A percentile compares a stretch with the other conserved stretches of the same genome.
phyloP scores from a whole-genome alignment of 306 rosid genomes.

The Lithocarpus polystachyus region DNA sequence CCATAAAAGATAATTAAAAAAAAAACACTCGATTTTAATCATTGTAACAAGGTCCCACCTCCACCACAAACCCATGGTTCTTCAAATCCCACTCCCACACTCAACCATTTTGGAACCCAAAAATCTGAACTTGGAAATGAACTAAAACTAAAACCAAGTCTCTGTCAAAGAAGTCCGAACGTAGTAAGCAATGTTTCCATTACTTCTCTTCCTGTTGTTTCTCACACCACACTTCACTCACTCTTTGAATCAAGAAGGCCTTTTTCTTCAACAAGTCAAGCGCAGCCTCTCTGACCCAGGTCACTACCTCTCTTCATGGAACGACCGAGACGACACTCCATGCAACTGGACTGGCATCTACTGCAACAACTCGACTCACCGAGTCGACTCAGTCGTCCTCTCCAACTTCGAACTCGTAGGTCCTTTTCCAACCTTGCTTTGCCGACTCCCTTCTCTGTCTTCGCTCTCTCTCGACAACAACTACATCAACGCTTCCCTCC shows the following conservation, averaged over 20 bases:
- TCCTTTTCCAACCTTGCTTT: constrained; percentile 47
- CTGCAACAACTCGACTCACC: constrained; percentile 27
- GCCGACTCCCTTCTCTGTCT: constrained; percentile 64
- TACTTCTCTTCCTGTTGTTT: constrained; percentile 12
- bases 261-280: constrained; percentile 51
- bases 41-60: no score
- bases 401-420: constrained; percentile 28
- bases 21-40: no score
- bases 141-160: no score
- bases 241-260: constrained; percentile 69
- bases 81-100: not conserved
- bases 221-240: constrained; percentile 6
- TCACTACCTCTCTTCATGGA: constrained; percentile 49
- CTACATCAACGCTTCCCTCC: constrained; percentile 31
- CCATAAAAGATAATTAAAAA: no score
- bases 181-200: constrained; percentile 2
- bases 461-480: constrained; percentile 40
- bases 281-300: constrained; percentile 44
- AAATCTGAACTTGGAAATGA: no score
- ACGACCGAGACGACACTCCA: constrained; percentile 45
- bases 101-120: not conserved
- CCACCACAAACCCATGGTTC: no score
- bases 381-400: constrained; percentile 46
- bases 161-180: not conserved
- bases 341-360: constrained; percentile 56